A percentile compares a stretch with the other conserved stretches of the same genome.
Evolutionary conservation across 495 filamentous ascomycete genomes (phyloP).

Genomic region (Xylaria intraflava): DNA sequence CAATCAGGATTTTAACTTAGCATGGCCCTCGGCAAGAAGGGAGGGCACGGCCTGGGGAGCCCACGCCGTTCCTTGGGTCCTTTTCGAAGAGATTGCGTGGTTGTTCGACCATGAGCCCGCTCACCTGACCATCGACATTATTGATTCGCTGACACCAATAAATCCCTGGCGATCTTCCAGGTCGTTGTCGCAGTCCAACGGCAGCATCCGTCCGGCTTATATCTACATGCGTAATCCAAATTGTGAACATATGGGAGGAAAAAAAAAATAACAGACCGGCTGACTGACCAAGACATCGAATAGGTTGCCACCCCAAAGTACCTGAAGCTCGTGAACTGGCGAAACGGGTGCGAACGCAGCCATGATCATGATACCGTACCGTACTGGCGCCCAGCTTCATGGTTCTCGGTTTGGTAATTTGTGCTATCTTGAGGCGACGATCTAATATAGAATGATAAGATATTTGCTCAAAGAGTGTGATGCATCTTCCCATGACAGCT

Average conservation of each 20-base stretch:
- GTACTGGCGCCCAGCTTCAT: not conserved
- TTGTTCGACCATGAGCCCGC: not conserved
- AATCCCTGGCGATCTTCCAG: slow-evolving; percentile 3
- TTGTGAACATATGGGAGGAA: not conserved
- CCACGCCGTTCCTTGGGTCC: not conserved
- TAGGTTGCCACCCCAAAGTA: too few relatives aligned
- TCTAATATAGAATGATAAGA: not conserved
- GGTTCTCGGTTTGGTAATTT: not conserved
- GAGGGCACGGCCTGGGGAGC: not conserved
- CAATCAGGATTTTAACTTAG: not conserved
- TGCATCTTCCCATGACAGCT: too few relatives aligned
- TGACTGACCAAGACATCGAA: not conserved
- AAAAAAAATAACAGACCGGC: not conserved
- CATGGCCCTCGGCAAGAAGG: not conserved
- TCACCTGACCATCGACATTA: not conserved
- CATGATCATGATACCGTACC: not conserved
- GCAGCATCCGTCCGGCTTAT: slow-evolving; percentile 6
- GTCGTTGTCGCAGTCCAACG: not conserved
- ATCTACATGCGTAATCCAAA: not conserved
- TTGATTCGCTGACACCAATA: slow-evolving; percentile 14
- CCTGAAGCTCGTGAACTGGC: not conserved
- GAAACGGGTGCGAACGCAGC: not conserved
- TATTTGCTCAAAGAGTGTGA: slow-evolving; percentile 1
- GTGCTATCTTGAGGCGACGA: not conserved
- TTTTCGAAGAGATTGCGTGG: not conserved